Base-by-base conservation (phyloP, 495 filamentous ascomycete genomes). In the Penicillium paxilli region DNA sequence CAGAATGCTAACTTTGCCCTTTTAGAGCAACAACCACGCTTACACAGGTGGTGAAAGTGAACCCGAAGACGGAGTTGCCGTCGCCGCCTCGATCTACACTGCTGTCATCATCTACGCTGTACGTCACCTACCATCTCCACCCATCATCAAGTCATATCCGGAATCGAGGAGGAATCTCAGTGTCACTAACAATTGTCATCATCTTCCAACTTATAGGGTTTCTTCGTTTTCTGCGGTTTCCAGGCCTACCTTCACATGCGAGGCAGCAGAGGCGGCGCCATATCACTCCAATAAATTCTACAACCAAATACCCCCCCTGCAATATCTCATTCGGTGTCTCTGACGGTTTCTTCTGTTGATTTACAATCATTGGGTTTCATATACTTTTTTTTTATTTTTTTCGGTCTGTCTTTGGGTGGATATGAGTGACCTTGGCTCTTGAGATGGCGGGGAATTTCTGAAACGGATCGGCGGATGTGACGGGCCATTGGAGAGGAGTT, bases 211-310 rank as follows among this genome's bases (percentile, higher is more conserved):
- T 11, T 40, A 46, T 47, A 96, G 91, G 84, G 80, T 0, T 96
- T 96, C 77, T 83, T 96, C 51, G 82, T 94, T 44, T 96, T 95
- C 76, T 96, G 92, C 75, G 87, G 84, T 23, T 82, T 89, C 63
- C 92, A 96, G 66, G 92, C 90, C 44, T 81, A 85, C 55, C 78
- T 96, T 40, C 90, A 96, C 62, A 65, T 86, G 49, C 83, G 89
- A 69, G 83, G 87, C 65, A 88, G 83, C 69, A 80, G 88, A 71
- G 79, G 86, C 59, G 92, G 92, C 47, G 86, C 89, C 47, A 96
- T 96, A 79, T 83, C 86, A 48, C 77, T 95, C 60, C 83, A 77
- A 55, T 79, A 65, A 66, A 70, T 44, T n/a, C 17, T 9, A 33
- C 24, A 16, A 32, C 26, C 52, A 57, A 49, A 50, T 40, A 41